Conservation (phyloP, 331 rosid species). For the Erythrophleum ivorense region DNA sequence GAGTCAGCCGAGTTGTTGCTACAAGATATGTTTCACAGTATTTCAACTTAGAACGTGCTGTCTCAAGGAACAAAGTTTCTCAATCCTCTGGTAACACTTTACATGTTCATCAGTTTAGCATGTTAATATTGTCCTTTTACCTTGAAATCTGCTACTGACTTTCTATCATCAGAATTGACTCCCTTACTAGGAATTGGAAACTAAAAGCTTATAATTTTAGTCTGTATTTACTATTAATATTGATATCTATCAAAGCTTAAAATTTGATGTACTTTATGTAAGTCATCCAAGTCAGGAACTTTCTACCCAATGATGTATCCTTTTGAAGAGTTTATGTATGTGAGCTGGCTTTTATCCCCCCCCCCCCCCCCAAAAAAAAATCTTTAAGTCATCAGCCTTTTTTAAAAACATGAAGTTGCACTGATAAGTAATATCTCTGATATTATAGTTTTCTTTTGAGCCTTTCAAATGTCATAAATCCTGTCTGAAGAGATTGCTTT, state of each 20-base stretch:
- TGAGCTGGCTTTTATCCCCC: neutral
- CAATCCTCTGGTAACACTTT: constrained; percentile 66
- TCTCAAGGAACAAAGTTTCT: constrained; percentile 53
- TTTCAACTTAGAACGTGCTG: constrained; percentile 65
- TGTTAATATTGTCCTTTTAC: neutral
- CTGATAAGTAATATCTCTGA: neutral
- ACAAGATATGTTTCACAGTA: constrained; percentile 71
- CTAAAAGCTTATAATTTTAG: neutral
- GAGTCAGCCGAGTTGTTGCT: constrained; percentile 63
- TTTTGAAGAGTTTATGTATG: neutral
- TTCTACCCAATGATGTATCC: neutral
- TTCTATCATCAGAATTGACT: constrained; percentile 29
- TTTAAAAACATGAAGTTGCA: neutral
- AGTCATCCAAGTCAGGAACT: neutral
- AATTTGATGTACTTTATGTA: neutral
- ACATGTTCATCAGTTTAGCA: constrained; percentile 28
- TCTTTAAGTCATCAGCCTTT: neutral
- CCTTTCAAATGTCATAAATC: neutral
- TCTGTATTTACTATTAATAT: neutral
- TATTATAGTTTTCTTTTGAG: neutral
- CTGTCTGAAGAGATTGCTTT: neutral
- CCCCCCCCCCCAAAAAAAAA: too few species aligned
- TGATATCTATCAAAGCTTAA: neutral
- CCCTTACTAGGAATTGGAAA: constrained; percentile 23
- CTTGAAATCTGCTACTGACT: constrained; percentile 34